Evolutionary conservation across 106 monocot species (phyloP).

Genomic region (Allium sativum): DNA sequence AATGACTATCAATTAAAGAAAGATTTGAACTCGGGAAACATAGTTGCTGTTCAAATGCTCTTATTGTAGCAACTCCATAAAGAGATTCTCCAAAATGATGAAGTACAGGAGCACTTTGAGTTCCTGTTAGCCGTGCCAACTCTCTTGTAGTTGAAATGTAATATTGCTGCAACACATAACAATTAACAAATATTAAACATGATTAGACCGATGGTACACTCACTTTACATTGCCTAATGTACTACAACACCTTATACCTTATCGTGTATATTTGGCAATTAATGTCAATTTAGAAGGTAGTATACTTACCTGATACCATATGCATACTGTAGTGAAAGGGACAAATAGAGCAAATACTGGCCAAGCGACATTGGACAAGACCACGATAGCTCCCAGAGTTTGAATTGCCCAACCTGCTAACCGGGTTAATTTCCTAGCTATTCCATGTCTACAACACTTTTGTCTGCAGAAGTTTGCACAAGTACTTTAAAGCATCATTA

Average conservation of each 20-base stretch:
- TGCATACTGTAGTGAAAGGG: constrained; percentile 59
- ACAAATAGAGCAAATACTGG: constrained; percentile 72
- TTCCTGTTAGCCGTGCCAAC: constrained; percentile 69
- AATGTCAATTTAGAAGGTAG: too few relatives aligned
- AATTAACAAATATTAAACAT: too few relatives aligned
- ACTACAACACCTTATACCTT: too few relatives aligned
- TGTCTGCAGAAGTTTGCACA: constrained; percentile 64
- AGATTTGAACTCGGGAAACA: constrained; percentile 81
- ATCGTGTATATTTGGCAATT: too few relatives aligned
- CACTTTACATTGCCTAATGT: too few relatives aligned
- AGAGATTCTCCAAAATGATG: too few relatives aligned
- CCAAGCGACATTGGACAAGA: constrained; percentile 94
- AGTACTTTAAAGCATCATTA: too few relatives aligned
- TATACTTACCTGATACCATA: constrained; percentile 59
- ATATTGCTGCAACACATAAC: constrained; percentile 50
- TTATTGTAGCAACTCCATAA: constrained; percentile 90
- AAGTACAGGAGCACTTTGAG: constrained; percentile 84
- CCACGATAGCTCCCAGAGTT: constrained; percentile 55
- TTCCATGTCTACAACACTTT: constrained; percentile 70
- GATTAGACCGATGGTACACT: too few relatives aligned
- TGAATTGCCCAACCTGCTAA: constrained; percentile 66
- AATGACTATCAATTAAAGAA: constrained; percentile 76
- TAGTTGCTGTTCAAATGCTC: constrained; percentile 85
- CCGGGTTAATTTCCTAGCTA: constrained; percentile 48
- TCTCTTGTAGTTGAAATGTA: constrained; percentile 95